Evolutionary conservation across 192 early-diverging fungal genomes (phyloP), one percentile per base, ranked within the genome.

Genomic region (Podila epicladia): DNA sequence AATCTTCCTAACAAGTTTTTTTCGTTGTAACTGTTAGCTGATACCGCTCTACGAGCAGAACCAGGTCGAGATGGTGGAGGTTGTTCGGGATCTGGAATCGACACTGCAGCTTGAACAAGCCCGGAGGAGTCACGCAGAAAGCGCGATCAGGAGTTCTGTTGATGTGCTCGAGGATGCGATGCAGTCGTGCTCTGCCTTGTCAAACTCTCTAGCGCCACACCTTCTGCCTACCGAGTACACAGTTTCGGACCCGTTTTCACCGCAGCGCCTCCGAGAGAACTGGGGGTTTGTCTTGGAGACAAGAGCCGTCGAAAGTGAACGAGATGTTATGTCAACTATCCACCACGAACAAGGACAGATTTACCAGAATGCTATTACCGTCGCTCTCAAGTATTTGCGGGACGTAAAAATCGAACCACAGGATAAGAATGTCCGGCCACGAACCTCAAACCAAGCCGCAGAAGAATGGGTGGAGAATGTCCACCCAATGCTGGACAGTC

Each of bases 1-100:
- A 33, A 6, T 51, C 6, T 50, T 11, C 24, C 41, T 65, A 45
- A 28, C 29, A 19, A 32, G 31, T 12, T 26, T 26, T 31, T 19
- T 28, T 11, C 26, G 35, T 17, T 61, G 13, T 6, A 61, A 12
- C 15, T 59, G 3, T 2, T 65, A 80, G 77, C 48, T 57, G 19
- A 72, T 80, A 12, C 77, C 77, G 7, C 29, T 69, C 13, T 73
- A 80, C 45, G 71, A 80, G 37, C 62, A 72, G 37, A 66, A 80
- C 9, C 60, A 59, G 1, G 29, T 9, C 8, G 51, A 65, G 17
- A 80, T 80, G 77, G 48, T 58, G 19, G 59, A 69, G 9, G 35
- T 65, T 53, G 60, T 80, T 20, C 77, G 73, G 24, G 67, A 72
- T 17, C 20, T 80, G 32, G 67, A 80, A 9, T 22, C 50, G 6